Conservation (phyloP, 2,329 filamentous ascomycete species). For the Delphinella strobiligena region DNA sequence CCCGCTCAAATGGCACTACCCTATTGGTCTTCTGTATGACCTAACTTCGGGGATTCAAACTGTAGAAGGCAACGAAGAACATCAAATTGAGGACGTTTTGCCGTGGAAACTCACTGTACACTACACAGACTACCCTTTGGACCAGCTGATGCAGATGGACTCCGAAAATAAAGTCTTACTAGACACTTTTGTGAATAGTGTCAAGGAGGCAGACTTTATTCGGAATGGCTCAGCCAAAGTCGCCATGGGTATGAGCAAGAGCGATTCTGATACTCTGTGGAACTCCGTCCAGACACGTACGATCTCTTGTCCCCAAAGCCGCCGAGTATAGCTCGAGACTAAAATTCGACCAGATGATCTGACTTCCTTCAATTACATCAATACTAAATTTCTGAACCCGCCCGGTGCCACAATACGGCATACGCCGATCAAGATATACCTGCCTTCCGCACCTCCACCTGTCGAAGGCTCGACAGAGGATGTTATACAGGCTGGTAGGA, state of each 20-base stretch:
- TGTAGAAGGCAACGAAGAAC: constrained; percentile 13
- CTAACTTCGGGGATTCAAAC: constrained; percentile 48
- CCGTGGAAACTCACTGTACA: constrained; percentile 55
- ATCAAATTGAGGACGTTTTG: constrained; percentile 21
- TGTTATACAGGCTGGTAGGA: constrained; percentile 24
- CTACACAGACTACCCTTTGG: constrained; percentile 45
- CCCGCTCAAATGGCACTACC: constrained; percentile 61
- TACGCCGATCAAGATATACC: constrained; percentile 79
- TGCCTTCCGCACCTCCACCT: constrained; percentile 44
- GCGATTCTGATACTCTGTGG: constrained; percentile 75
- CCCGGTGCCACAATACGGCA: constrained; percentile 61
- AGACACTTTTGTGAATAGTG: constrained; percentile 56
- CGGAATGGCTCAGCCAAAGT: constrained; percentile 79
- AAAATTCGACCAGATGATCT: constrained; percentile 50
- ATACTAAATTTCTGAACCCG: constrained; percentile 63
- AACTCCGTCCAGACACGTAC: constrained; percentile 61
- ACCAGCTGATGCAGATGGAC: constrained; percentile 48
- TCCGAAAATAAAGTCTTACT: constrained; percentile 43
- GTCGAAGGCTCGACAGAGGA: constrained; percentile 22
- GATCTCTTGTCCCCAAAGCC: constrained; percentile 16
- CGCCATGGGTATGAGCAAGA: constrained; percentile 79
- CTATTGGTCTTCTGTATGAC: constrained; percentile 57
- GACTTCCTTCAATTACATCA: constrained; percentile 58
- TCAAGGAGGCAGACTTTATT: constrained; percentile 75
- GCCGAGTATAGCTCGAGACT: neutral